Evolutionary conservation across 495 filamentous ascomycete genomes (phyloP).

Genomic region (Penicillium paxilli): DNA sequence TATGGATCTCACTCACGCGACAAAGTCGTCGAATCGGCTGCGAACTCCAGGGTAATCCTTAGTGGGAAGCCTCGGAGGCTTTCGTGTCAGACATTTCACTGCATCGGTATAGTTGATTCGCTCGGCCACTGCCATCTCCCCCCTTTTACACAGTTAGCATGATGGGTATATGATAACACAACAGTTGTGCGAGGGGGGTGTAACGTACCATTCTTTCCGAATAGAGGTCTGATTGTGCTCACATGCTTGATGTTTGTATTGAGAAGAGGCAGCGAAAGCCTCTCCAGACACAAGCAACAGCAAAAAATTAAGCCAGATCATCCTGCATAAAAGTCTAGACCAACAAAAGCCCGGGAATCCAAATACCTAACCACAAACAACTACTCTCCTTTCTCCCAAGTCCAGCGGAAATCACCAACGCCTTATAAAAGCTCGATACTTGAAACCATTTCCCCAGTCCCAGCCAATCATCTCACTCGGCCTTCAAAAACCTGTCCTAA

Average conservation of each 20-base stretch:
- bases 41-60: constrained; percentile 48
- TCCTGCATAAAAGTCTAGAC: neutral
- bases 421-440: neutral
- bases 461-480: neutral
- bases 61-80: constrained; percentile 40
- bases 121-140: constrained; percentile 30
- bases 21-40: constrained; percentile 56
- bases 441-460: neutral
- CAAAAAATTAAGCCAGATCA: neutral
- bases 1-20: constrained; percentile 36
- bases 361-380: no score
- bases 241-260: neutral
- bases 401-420: neutral
- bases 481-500: neutral
- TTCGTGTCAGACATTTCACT: constrained; percentile 45
- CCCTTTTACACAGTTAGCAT: constrained; percentile 27
- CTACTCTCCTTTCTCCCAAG: neutral
- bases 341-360: neutral
- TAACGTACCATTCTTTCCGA: constrained; percentile 9
- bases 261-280: neutral
- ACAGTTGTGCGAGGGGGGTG: neutral
- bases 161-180: neutral
- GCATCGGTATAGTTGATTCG: constrained; percentile 48
- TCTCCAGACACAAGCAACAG: neutral
- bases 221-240: neutral